phyloP scores from a whole-genome alignment of 192 early-diverging fungal genomes.

The Endogone sp. region DNA sequence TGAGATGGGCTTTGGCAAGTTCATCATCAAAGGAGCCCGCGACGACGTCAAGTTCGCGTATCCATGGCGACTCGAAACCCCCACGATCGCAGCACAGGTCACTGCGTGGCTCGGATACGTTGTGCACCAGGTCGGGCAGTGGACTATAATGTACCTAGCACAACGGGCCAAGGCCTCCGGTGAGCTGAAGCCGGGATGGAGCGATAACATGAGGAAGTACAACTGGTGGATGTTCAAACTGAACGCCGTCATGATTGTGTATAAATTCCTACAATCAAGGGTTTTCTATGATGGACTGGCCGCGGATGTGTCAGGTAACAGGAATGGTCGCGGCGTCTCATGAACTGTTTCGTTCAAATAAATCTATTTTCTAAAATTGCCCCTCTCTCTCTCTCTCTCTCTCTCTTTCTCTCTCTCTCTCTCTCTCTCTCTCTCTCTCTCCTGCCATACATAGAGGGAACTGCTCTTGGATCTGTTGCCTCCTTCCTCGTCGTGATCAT shows the following conservation, averaged over 20 bases:
- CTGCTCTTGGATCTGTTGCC: slow-evolving; percentile 21
- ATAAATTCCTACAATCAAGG: slow-evolving; percentile 20
- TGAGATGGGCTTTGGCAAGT: not conserved
- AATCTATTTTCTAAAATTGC: no score
- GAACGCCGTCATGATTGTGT: slow-evolving; percentile 21
- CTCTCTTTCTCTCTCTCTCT: no score
- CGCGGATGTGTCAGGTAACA: slow-evolving; percentile 18
- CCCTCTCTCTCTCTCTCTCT: no score
- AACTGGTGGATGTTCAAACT: slow-evolving; percentile 27
- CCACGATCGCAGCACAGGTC: slow-evolving; percentile 2
- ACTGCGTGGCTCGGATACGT: slow-evolving; percentile 18
- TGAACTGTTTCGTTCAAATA: no score
- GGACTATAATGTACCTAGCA: slow-evolving; percentile 11
- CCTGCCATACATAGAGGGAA: no score
- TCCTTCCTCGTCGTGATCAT: slow-evolving; percentile 24
- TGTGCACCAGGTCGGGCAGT: slow-evolving; percentile 26
- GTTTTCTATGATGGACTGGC: slow-evolving; percentile 27
- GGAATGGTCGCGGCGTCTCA: no score
- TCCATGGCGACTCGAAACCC: slow-evolving; percentile 15
- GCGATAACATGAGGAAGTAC: slow-evolving; percentile 15
- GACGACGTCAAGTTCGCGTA: slow-evolving; percentile 16
- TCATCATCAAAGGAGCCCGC: not conserved
- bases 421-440: no score
- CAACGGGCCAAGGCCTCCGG: slow-evolving; percentile 10
- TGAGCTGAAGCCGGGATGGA: slow-evolving; percentile 3